Percentiles rank a stretch among this genome's conserved stretches.
phyloP scores from a whole-genome alignment of 371 early-diverging fungal genomes.

The Apophysomyces variabilis region DNA sequence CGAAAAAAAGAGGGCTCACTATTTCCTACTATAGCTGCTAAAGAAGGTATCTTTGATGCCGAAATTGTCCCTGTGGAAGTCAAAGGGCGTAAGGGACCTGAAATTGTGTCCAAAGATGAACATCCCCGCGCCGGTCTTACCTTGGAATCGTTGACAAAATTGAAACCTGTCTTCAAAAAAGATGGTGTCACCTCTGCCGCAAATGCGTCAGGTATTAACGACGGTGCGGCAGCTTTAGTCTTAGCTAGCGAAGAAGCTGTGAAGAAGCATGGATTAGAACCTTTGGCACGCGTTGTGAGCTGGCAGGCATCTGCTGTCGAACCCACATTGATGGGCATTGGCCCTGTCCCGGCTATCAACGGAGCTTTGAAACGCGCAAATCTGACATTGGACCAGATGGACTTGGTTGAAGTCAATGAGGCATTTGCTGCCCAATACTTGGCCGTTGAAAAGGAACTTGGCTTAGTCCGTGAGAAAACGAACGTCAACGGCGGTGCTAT shows the following conservation, averaged over 20 bases:
- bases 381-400: slow-evolving; percentile 84
- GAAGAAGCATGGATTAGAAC: slow-evolving; percentile 77
- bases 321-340: slow-evolving; percentile 89
- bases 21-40: slow-evolving; percentile 28
- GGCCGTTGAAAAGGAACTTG: slow-evolving; percentile 89
- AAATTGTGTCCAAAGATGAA: slow-evolving; percentile 80
- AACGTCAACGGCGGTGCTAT: slow-evolving; percentile 96
- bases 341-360: slow-evolving; percentile 93
- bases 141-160: slow-evolving; percentile 76
- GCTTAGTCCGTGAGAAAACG: slow-evolving; percentile 76
- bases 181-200: slow-evolving; percentile 94
- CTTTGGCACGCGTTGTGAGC: slow-evolving; percentile 87
- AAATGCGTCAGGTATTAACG: slow-evolving; percentile 95
- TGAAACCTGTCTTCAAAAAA: slow-evolving; percentile 90
- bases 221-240: slow-evolving; percentile 94
- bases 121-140: slow-evolving; percentile 89
- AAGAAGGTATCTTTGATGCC: slow-evolving; percentile 74
- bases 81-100: slow-evolving; percentile 75
- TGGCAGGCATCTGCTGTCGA: slow-evolving; percentile 88
- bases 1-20: background rate
- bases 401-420: slow-evolving; percentile 95
- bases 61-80: slow-evolving; percentile 92
- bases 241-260: slow-evolving; percentile 90
- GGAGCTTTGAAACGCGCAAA: slow-evolving; percentile 86
- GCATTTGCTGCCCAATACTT: slow-evolving; percentile 96